phyloP scores from a whole-genome alignment of 192 early-diverging fungal species.

The Phycomyces blakesleeanus region DNA sequence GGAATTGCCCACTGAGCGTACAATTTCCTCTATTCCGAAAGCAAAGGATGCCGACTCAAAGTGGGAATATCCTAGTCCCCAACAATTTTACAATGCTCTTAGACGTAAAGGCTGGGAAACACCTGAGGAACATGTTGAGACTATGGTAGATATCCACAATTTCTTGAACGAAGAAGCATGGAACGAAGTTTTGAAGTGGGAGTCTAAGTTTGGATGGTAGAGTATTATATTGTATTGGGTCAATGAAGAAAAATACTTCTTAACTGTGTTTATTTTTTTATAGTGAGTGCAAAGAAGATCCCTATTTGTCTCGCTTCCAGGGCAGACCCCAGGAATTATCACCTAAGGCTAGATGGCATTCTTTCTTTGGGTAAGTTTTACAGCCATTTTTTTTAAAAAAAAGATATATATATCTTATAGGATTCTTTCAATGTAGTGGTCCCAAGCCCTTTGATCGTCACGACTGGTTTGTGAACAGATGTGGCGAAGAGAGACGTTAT shows the following conservation, averaged over 20 bases:
- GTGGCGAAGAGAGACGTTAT: slow-evolving; percentile 87
- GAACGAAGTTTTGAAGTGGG: slow-evolving; percentile 94
- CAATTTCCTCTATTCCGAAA: slow-evolving; percentile 79
- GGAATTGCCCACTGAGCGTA: slow-evolving; percentile 75
- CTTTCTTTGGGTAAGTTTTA: slow-evolving; percentile 57
- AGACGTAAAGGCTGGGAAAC: slow-evolving; percentile 84
- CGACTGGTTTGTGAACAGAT: slow-evolving; percentile 93
- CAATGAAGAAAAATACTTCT: background rate
- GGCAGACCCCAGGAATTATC: slow-evolving; percentile 78
- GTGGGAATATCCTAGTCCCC: slow-evolving; percentile 90
- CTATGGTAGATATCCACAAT: slow-evolving; percentile 98
- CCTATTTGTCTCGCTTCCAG: slow-evolving; percentile 76
- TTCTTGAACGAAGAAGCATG: slow-evolving; percentile 95
- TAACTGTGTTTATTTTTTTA: background rate
- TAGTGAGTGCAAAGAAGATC: slow-evolving; percentile 37
- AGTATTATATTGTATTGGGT: background rate
- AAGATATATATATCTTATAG: background rate
- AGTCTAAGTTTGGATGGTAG: slow-evolving; percentile 59
- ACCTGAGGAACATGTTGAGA: slow-evolving; percentile 76
- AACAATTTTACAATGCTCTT: slow-evolving; percentile 87
- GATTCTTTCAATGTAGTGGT: slow-evolving; percentile 45
- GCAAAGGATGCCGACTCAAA: slow-evolving; percentile 40
- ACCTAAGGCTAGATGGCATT: slow-evolving; percentile 66
- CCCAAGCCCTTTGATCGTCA: slow-evolving; percentile 95
- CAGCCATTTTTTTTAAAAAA: background rate